Base-by-base conservation (phyloP, 2,329 filamentous ascomycete species). In the Phialocephala subalpina region DNA sequence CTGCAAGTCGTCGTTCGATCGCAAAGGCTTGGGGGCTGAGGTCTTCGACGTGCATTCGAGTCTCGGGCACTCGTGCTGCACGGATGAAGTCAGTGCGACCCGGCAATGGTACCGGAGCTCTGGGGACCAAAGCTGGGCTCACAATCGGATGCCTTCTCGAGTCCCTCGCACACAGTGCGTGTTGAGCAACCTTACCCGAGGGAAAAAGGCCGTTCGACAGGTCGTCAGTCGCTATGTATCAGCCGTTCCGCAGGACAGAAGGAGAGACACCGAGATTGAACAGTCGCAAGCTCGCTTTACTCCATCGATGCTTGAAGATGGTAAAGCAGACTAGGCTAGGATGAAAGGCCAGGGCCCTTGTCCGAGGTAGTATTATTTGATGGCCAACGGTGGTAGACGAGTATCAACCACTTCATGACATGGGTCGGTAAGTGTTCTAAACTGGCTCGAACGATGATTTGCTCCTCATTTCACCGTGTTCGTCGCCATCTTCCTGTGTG, bases 231-330 rank as follows among this genome's bases (percentile, higher is more conserved):
- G 18, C n/a, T 8, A 18, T 14, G 36, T 35, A 60, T 25, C 62
- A 45, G 52, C 53, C 40, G 58, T 55, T 53, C 63, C 52, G 59
- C 58, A 62, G 58, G 63, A 65, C 63, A 65, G 42, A 61, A 18
- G 62, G 56, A 60, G 45, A 38, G 25, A 11, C 35, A 53, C 58
- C 40, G 61, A 56, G 53, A 62, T 62, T 49, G 45, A 62, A 45
- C 18, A 40, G 18, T 53, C 33, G 47, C 55, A 52, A 11, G 36
- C 45, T 66, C 35, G 42, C 47, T 57, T 57, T 63, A 42, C 53
- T 59, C 63, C 59, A 58, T 56, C 33, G 20, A 55, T 29, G 47
- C 49, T 38, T 29, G 35, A 52, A 22, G 33, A 16, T 58, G 38
- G 53, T 25, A 36, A 14, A 40, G 58, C 20, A 25, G 3, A 18